Conservation (phyloP, 306 rosid species). For the Clitoria ternatea region DNA sequence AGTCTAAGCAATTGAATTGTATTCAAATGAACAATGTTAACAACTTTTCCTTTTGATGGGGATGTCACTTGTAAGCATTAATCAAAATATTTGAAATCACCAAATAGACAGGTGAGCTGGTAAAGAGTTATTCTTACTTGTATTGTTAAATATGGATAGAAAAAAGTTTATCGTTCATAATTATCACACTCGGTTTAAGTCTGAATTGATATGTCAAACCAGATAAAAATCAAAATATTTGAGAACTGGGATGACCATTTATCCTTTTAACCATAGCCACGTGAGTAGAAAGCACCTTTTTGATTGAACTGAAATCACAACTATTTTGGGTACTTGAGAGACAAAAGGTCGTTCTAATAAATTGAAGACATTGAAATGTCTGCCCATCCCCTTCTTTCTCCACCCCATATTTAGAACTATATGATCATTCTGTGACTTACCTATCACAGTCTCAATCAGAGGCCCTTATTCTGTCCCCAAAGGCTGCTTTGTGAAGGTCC, state of each 20-base stretch:
- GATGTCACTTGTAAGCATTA: background rate
- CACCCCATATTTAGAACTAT: slow-evolving; percentile 1
- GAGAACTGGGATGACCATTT: background rate
- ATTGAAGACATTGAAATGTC: slow-evolving; percentile 37
- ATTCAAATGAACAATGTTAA: background rate
- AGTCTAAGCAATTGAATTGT: background rate
- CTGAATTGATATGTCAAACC: too few relatives aligned
- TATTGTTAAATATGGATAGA: too few relatives aligned
- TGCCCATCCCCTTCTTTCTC: slow-evolving; percentile 15
- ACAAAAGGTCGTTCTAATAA: slow-evolving; percentile 29
- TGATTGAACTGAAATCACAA: slow-evolving; percentile 10
- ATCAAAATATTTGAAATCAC: background rate
- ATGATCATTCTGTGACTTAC: slow-evolving; percentile 19
- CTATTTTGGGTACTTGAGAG: slow-evolving; percentile 14
- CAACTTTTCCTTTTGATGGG: background rate
- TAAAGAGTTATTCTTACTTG: too few relatives aligned
- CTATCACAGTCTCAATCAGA: slow-evolving; percentile 42
- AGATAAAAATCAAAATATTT: background rate
- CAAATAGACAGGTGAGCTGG: too few relatives aligned
- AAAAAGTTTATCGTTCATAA: too few relatives aligned
- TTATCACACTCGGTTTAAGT: too few relatives aligned
- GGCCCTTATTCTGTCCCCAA: slow-evolving; percentile 34
- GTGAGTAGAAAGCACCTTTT: background rate
- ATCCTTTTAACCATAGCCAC: slow-evolving; percentile 18
- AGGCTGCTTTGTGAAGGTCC: slow-evolving; percentile 37